Evolutionary conservation across 306 rosid genomes (phyloP), one percentile per base, ranked within the genome.

Genomic region (Vigna radiata): DNA sequence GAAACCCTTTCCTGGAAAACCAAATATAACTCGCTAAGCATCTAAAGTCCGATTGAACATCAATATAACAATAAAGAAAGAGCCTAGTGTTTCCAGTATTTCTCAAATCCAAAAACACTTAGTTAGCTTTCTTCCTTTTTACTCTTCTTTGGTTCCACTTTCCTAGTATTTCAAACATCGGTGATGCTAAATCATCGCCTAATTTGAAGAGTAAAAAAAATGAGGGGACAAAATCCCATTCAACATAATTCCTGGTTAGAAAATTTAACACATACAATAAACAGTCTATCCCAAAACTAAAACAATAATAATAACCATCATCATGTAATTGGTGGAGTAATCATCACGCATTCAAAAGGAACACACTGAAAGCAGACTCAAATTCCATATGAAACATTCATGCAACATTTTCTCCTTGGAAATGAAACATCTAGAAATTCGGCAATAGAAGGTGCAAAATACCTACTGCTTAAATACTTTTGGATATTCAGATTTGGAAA

Each of bases 1-100:
- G 84, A 79, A 39, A 88, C 96, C 88, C 92, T 89, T 89, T 95
- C 99, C 99, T 95, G 46, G 41, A 61, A 61, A 31, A 79, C 17
- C 74, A 74, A 75, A 68, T 46, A 21, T 65, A 58, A 69, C 8
- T 67, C 64, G 61, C 48, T 76, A 27, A 74, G 69, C 63, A 79
- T 81, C 65, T 39, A 74, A 52, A 18, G 74, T 73, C 17, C 16
- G 50, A 68, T 46, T 43, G 62, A 76, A 47, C 7, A 43, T 77
- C 39, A 70, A 61, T 1, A 66, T 67, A 70, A 55, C 21, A 77
- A 46, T 9, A 73, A 53, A 60, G 39, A 75, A 29, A 74, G 41
- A 68, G 58, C 64, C 49, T 44, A 67, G 8, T 39, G 68, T 65
- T 70, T 37, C 64, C 78, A 50, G 65, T 33, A 59, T 52, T 19